Percentiles rank a stretch among this genome's conserved stretches.
Evolutionary conservation across 805 yeast species (phyloP).

Genomic region (Metschnikowia drakensbergensis): DNA sequence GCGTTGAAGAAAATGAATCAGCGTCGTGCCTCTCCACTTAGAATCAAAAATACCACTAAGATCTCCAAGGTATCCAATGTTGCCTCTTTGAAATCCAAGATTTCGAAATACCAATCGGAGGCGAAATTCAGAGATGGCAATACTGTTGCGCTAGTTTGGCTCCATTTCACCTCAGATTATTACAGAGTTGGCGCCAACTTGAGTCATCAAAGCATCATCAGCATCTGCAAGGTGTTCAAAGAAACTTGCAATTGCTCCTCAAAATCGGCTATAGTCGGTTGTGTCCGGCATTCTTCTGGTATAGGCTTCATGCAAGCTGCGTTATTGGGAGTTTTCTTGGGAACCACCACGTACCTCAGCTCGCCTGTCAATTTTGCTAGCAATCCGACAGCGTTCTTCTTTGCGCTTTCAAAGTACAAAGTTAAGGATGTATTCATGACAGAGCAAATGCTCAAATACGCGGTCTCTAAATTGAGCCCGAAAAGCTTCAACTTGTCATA

Average conservation of each 20-base stretch:
- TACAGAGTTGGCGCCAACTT: conserved; percentile 53
- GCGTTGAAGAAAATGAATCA: conserved; percentile 49
- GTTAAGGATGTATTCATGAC: conserved; percentile 86
- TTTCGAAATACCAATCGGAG: conserved; percentile 41
- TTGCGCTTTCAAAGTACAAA: conserved; percentile 67
- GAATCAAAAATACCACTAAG: conserved; percentile 65
- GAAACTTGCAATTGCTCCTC: conserved; percentile 85
- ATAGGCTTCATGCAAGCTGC: conserved; percentile 87
- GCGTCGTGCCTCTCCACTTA: conserved; percentile 39
- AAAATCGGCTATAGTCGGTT: conserved; percentile 70
- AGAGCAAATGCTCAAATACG: conserved; percentile 74
- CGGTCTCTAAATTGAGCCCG: conserved; percentile 57
- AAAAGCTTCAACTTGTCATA: conserved; percentile 58
- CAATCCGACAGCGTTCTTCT: conserved; percentile 67
- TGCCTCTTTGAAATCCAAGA: conserved; percentile 41
- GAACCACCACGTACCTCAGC: conserved; percentile 78
- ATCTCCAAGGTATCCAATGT: conserved; percentile 39
- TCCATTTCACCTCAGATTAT: conserved; percentile 70
- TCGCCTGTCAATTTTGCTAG: conserved; percentile 74
- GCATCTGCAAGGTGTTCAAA: conserved; percentile 82
- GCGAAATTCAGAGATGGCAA: conserved; percentile 37
- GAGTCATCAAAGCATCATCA: conserved; percentile 62
- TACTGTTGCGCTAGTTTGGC: conserved; percentile 58
- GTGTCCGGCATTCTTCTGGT: conserved; percentile 81
- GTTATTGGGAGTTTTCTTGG: conserved; percentile 78